Evolutionary conservation across 371 early-diverging fungal species (phyloP).

Genomic region (Catenaria anguillulae): DNA sequence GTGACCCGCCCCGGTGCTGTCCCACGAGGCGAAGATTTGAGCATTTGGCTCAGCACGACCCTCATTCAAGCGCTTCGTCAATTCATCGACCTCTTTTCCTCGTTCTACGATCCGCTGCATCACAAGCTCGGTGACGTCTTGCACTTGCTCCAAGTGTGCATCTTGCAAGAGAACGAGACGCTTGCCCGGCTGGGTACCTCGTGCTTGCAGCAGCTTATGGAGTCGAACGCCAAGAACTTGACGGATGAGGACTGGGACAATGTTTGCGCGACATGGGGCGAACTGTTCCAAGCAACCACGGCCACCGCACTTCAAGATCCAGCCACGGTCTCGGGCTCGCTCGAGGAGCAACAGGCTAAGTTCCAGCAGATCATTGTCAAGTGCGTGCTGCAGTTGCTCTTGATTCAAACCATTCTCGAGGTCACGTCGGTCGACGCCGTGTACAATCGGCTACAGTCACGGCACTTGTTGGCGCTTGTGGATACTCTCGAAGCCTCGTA

Average conservation of each 20-base stretch:
- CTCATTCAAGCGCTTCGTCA: constrained; percentile 75
- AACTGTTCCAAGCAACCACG: constrained; percentile 62
- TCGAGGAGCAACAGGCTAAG: constrained; percentile 30
- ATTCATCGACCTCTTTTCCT: constrained; percentile 67
- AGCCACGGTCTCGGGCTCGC: neutral
- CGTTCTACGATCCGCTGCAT: constrained; percentile 51
- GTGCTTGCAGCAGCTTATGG: constrained; percentile 76
- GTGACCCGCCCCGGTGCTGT: constrained; percentile 27
- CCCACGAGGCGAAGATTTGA: constrained; percentile 45
- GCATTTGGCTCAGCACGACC: constrained; percentile 56
- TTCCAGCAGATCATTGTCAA: constrained; percentile 62
- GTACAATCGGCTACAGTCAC: constrained; percentile 39
- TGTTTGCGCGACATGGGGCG: constrained; percentile 44
- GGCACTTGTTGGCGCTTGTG: constrained; percentile 47
- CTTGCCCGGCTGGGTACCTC: constrained; percentile 80
- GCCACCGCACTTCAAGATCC: constrained; percentile 60
- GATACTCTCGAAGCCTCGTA: constrained; percentile 68
- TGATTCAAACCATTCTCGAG: constrained; percentile 62
- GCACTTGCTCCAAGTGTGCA: constrained; percentile 60
- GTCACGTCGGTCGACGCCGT: constrained; percentile 38
- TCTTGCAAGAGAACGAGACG: constrained; percentile 80
- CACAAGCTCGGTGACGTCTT: constrained; percentile 57
- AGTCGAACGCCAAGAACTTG: constrained; percentile 54
- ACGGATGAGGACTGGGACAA: constrained; percentile 51
- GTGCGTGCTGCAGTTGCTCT: constrained; percentile 57